Percentiles rank a stretch among this genome's conserved stretches.
Evolutionary conservation across 2,329 filamentous ascomycete genomes (phyloP).

Genomic region (Fonsecaea monophora): DNA sequence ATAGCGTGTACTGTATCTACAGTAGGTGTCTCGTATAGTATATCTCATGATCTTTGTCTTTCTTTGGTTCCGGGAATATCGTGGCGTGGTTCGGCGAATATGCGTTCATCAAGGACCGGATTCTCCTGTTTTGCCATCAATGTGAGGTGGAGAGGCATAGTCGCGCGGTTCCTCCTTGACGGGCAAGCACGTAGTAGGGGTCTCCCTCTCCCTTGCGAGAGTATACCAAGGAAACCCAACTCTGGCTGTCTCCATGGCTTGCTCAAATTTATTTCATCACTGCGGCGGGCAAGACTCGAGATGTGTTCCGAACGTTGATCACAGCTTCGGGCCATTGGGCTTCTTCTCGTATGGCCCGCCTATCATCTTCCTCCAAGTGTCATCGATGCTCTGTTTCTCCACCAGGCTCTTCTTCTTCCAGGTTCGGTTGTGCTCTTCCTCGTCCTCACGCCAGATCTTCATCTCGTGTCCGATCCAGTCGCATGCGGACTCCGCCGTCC

Average conservation of each 20-base stretch:
- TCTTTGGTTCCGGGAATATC: too few species aligned
- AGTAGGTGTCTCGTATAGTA: too few species aligned
- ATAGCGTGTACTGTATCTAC: too few species aligned
- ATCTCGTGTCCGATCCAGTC: constrained; percentile 39
- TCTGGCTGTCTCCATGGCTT: not conserved
- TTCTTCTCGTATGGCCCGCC: constrained; percentile 37
- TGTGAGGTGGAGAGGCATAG: too few species aligned
- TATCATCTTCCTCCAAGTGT: constrained; percentile 38
- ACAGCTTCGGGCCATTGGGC: constrained; percentile 39
- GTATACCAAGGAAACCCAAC: not conserved
- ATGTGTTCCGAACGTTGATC: not conserved
- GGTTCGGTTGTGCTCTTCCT: constrained; percentile 35
- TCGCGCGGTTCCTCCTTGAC: not conserved
- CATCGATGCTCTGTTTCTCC: constrained; percentile 40
- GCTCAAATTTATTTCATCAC: not conserved
- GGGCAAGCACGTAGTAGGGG: not conserved
- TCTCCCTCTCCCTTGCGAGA: not conserved
- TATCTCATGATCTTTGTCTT: too few species aligned
- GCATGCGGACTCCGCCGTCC: constrained; percentile 37
- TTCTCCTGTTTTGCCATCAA: too few species aligned
- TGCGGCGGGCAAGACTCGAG: not conserved
- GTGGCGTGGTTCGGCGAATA: too few species aligned
- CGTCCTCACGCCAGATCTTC: constrained; percentile 36
- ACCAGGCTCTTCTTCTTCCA: constrained; percentile 35
- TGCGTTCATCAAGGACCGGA: too few species aligned